phyloP scores from a whole-genome alignment of 2,329 filamentous ascomycete genomes.

The Apiospora pterosperma region DNA sequence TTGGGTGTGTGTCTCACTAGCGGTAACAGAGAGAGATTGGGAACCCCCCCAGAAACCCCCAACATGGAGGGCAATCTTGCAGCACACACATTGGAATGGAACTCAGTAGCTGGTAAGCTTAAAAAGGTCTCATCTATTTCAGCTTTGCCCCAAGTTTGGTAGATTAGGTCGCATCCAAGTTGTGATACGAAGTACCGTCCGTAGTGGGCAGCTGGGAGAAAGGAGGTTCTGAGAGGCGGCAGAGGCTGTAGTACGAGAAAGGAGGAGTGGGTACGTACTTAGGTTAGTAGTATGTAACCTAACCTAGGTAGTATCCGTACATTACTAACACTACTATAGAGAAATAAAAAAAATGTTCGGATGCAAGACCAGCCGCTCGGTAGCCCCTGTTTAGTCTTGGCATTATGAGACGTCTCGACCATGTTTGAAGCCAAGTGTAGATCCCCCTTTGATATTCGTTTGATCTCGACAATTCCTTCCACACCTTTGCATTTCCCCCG shows the following conservation, averaged over 20 bases:
- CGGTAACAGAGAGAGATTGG: not conserved
- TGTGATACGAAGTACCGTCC: not conserved
- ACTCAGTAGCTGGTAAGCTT: not conserved
- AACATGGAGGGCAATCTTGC: not conserved
- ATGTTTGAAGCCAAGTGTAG: slow-evolving; percentile 4
- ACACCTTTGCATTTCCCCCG: no score
- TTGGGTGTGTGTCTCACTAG: not conserved
- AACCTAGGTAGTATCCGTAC: no score
- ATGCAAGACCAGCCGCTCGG: not conserved
- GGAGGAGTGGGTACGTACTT: no score
- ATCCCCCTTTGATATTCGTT: slow-evolving; percentile 1
- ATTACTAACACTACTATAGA: no score
- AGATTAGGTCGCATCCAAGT: not conserved
- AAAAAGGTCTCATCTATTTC: not conserved
- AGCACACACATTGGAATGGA: not conserved
- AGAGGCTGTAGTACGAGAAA: no score
- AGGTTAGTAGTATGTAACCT: no score
- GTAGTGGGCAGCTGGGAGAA: not conserved
- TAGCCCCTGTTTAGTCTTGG: not conserved
- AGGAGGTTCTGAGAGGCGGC: not conserved
- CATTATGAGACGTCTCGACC: slow-evolving; percentile 1
- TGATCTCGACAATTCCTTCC: slow-evolving; percentile 1
- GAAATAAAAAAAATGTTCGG: not conserved
- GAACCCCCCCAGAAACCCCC: not conserved
- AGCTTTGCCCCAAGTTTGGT: not conserved